Conservation (phyloP, 2,329 filamentous ascomycete species). For the Apiospora koreana region DNA sequence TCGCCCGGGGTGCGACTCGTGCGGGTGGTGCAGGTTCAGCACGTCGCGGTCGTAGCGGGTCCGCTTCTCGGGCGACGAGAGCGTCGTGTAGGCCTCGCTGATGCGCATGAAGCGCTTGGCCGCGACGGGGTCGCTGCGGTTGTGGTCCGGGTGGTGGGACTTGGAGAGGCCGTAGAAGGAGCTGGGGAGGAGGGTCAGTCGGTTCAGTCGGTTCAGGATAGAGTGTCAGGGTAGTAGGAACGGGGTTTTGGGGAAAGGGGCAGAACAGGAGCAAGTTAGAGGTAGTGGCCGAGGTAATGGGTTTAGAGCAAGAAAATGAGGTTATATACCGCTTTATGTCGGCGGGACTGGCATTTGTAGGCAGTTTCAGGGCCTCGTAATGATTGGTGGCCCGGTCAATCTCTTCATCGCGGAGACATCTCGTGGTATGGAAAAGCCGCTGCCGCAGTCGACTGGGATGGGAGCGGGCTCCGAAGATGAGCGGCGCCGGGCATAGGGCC, state of each 20-base stretch:
- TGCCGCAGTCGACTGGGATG: neutral
- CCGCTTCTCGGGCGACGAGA: constrained; percentile 74
- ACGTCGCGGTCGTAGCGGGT: constrained; percentile 78
- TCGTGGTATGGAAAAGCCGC: neutral
- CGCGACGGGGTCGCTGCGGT: constrained; percentile 73
- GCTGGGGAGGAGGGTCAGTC: constrained; percentile 35
- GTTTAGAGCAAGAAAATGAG: neutral
- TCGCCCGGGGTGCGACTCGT: constrained; percentile 20
- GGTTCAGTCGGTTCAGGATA: neutral
- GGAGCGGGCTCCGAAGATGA: neutral
- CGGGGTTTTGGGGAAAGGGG: no score
- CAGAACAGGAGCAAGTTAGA: neutral
- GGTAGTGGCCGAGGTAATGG: neutral
- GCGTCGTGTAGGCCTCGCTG: constrained; percentile 78
- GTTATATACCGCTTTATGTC: constrained; percentile 79
- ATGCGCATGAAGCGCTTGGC: constrained; percentile 78
- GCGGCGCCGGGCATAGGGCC: constrained; percentile 6
- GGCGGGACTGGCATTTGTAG: constrained; percentile 64
- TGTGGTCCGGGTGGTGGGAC: constrained; percentile 87
- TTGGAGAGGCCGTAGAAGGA: constrained; percentile 93
- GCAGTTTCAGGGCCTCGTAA: constrained; percentile 81
- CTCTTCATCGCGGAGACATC: constrained; percentile 16
- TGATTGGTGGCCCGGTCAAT: constrained; percentile 54
- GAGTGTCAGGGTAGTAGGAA: neutral
- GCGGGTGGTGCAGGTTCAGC: constrained; percentile 38